Percentiles rank a stretch among this genome's conserved stretches.
These are phyloP conservation scores for Blepharisma japonicum DNA, from an alignment of 73 alveolate species.

Conservation along the genomic window DNA sequence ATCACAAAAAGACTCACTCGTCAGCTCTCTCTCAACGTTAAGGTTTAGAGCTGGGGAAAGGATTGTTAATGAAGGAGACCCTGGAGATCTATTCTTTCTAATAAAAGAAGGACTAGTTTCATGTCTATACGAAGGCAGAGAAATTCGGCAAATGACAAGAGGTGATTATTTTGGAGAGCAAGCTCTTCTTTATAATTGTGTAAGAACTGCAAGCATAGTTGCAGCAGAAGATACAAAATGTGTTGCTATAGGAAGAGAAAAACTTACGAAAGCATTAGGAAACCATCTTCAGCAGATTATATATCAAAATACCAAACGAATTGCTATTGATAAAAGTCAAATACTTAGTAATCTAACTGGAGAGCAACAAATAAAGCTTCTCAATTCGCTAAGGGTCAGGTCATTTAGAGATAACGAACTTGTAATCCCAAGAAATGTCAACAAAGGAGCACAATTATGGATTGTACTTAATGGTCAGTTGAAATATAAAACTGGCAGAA, in stretches of 20 bases:
- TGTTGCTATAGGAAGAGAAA: conserved; percentile 50
- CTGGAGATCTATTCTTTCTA: conserved; percentile 44
- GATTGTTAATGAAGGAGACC: conserved; percentile 53
- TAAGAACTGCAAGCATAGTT: conserved; percentile 51
- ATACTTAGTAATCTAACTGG: conserved; percentile 34
- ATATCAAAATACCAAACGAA: conserved; percentile 43
- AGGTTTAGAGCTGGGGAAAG: conserved; percentile 40
- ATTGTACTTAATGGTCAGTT: not conserved
- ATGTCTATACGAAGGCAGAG: conserved; percentile 43
- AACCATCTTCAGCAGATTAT: conserved; percentile 46
- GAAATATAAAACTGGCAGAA: not conserved
- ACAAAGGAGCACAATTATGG: not conserved
- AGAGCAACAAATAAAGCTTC: conserved; percentile 39
- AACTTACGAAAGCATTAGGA: conserved; percentile 42
- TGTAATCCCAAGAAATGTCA: not conserved
- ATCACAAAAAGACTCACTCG: conserved; percentile 44
- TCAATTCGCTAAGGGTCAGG: not conserved
- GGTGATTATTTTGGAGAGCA: conserved; percentile 60
- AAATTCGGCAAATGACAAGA: conserved; percentile 43
- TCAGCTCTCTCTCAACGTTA: conserved; percentile 33
- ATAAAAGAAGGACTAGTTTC: conserved; percentile 46
- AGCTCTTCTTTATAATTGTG: conserved; percentile 46
- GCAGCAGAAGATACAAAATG: conserved; percentile 45
- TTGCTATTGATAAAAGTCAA: conserved; percentile 46
- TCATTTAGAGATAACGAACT: not conserved